Base-by-base conservation (phyloP, 2,329 filamentous ascomycete species). In the Neonectria sp. region DNA sequence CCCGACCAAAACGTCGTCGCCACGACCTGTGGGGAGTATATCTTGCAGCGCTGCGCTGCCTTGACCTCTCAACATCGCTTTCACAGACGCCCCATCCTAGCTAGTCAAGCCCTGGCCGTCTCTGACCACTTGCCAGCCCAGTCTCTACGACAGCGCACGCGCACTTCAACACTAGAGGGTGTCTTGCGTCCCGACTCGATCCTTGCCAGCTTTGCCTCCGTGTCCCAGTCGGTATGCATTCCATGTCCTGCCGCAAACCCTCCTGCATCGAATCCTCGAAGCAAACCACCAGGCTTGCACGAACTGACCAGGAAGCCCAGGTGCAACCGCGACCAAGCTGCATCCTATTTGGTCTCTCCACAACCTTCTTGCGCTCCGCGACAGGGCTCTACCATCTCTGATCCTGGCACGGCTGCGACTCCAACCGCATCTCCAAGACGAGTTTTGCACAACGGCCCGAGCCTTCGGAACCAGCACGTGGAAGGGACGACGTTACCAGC, bases 31-130 rank as follows among this genome's bases (percentile, higher is more conserved):
- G 69, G 66, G 59, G 67, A 70, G 68, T 75, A 75, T 73, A 75
- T 75, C 73, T 75, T 75, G 71, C 69, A 72, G 69, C 61, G 64
- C 61, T 68, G 64, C 73, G 72, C 73, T 73, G 69, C 61, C 55
- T 75, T 71, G 58, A 68, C 65, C 63, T 71, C 60, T 72, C 60
- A 53, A 67, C 66, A 66, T 67, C 66, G 51, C 70, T 73, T 58
- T 72, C 64, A 62, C 59, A 62, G 66, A 68, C 69, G 68, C 72
- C 67, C 70, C 72, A 69, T 72, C 73, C 71, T 59, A 73, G 71
- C 69, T 70, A 67, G 66, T 61, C 55, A 68, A 73, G 69, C 72
- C 64, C 72, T 73, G 72, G 65, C 72, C 72, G 48, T 68, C 62
- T 65, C 63, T 67, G 67, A 71, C 71, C 68, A 71, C 59, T 70